These are phyloP conservation scores for Knoxdaviesia proteae DNA, from an alignment of 2,329 filamentous ascomycete genomes.

Conservation along the genomic window DNA sequence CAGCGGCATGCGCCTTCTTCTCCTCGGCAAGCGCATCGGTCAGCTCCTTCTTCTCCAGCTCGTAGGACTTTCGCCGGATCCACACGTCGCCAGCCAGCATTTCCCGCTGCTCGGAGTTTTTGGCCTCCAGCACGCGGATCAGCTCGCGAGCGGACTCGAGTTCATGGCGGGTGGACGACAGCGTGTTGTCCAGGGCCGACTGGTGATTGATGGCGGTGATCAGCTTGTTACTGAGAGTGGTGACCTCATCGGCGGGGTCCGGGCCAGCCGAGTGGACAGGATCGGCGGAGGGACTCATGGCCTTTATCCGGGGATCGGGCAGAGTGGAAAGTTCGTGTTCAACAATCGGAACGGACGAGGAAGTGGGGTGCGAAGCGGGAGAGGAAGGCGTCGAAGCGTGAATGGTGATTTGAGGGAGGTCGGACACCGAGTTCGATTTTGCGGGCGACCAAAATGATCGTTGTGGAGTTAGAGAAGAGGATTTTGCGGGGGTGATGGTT, in stretches of 20 bases:
- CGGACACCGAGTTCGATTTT: neutral
- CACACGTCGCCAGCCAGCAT: constrained; percentile 55
- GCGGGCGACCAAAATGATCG: neutral
- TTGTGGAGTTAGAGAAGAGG: neutral
- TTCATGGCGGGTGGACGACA: constrained; percentile 67
- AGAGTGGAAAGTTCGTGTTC: constrained; percentile 23
- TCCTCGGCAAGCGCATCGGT: constrained; percentile 42
- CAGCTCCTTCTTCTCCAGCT: constrained; percentile 45
- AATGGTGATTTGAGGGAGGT: too few species aligned
- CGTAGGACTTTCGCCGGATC: constrained; percentile 53
- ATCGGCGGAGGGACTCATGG: constrained; percentile 22
- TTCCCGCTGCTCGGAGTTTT: constrained; percentile 46
- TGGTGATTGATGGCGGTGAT: constrained; percentile 96
- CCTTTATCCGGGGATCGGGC: constrained; percentile 39
- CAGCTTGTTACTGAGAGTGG: constrained; percentile 79
- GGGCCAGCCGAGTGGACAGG: constrained; percentile 19
- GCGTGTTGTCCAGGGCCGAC: constrained; percentile 71
- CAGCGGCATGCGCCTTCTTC: constrained; percentile 37
- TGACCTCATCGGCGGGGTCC: constrained; percentile 52
- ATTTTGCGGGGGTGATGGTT: too few species aligned
- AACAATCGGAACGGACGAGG: neutral
- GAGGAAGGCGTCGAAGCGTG: too few species aligned
- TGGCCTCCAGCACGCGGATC: constrained; percentile 44
- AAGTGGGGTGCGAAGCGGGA: neutral
- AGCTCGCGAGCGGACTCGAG: constrained; percentile 50